Percentiles rank a stretch among this genome's conserved stretches.
Conservation (phyloP, 2,329 filamentous ascomycete species). For the Davidsoniella virescens region DNA sequence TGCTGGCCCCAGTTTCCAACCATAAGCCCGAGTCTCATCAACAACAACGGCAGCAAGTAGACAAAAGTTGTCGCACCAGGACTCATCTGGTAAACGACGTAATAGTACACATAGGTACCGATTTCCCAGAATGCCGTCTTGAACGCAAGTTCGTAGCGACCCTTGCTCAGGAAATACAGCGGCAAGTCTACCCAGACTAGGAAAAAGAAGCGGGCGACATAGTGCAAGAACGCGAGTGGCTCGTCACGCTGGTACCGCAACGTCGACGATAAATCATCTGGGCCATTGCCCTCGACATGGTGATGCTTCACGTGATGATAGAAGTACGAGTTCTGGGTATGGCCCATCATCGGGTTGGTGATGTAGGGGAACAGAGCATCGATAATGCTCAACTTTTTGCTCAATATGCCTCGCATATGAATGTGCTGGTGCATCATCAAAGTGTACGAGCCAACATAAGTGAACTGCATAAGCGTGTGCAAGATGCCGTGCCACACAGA, state of each 20-base stretch:
- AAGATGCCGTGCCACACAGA: constrained; percentile 49
- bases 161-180: constrained; percentile 51
- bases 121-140: constrained; percentile 47
- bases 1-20: constrained; percentile 76
- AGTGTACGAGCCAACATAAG: constrained; percentile 58
- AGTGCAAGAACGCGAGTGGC: constrained; percentile 48
- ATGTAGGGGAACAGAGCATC: constrained; percentile 58
- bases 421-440: constrained; percentile 78
- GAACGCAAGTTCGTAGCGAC: constrained; percentile 35
- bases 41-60: constrained; percentile 47
- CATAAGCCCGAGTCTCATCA: constrained; percentile 59
- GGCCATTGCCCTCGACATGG: constrained; percentile 33
- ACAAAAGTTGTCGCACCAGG: constrained; percentile 44
- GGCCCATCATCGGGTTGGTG: constrained; percentile 60
- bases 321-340: constrained; percentile 74
- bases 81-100: constrained; percentile 34
- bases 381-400: constrained; percentile 35
- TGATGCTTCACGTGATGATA: constrained; percentile 81
- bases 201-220: constrained; percentile 57
- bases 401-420: constrained; percentile 54
- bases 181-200: constrained; percentile 62
- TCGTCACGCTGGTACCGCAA: constrained; percentile 61
- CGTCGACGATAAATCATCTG: constrained; percentile 43
- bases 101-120: constrained; percentile 35
- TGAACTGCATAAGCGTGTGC: constrained; percentile 49